phyloP scores from a whole-genome alignment of 192 early-diverging fungal species.

The Gryganskiella cystojenkinii region DNA sequence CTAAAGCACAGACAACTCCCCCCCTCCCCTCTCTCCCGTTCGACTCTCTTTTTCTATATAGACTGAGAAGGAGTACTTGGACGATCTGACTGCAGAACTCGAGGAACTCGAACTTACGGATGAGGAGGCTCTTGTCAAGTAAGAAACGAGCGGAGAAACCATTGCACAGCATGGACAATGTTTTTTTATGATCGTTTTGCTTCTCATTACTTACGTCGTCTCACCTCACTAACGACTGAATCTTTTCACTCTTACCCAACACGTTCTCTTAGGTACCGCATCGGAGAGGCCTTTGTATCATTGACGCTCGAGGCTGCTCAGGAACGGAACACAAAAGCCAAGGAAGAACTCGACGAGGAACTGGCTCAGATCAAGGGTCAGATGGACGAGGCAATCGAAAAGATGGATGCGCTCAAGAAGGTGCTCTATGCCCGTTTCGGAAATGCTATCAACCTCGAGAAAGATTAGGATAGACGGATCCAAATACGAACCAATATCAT shows the following conservation, averaged over 20 bases:
- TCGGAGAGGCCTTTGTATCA: conserved; percentile 91
- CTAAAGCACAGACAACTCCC: no score
- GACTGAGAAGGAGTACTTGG: conserved; percentile 93
- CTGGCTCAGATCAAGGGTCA: conserved; percentile 72
- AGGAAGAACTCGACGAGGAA: conserved; percentile 65
- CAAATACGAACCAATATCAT: no score
- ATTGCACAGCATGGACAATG: background rate
- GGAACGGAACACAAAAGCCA: conserved; percentile 74
- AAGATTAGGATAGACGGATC: conserved; percentile 60
- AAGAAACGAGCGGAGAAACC: conserved; percentile 16
- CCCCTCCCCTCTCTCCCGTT: no score
- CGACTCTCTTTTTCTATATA: conserved; percentile 21
- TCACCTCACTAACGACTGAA: no score
- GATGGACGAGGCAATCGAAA: conserved; percentile 68
- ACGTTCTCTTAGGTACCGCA: conserved; percentile 66
- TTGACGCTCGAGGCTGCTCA: conserved; percentile 78
- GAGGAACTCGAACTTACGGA: conserved; percentile 96
- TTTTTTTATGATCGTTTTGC: background rate
- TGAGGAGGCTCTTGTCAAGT: conserved; percentile 88
- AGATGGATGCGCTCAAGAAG: conserved; percentile 92
- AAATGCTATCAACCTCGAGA: conserved; percentile 95
- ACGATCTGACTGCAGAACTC: conserved; percentile 92
- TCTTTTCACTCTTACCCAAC: background rate
- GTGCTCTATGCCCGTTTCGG: conserved; percentile 93
- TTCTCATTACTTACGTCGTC: no score